These are phyloP conservation scores for Ziziphus jujuba DNA, from an alignment of 306 rosid genomes.

Conservation along the genomic window DNA sequence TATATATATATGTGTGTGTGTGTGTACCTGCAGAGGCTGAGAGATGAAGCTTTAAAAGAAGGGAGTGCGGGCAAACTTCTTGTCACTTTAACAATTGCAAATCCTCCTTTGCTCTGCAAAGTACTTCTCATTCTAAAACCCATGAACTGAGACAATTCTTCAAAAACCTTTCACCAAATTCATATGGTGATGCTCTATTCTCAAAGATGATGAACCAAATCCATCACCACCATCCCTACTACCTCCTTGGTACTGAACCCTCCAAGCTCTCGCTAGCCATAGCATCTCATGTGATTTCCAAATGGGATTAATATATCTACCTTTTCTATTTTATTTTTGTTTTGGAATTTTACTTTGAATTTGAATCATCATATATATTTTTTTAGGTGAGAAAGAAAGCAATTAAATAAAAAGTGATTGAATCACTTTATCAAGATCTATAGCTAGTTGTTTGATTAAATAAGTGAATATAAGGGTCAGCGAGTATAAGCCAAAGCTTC, in stretches of 20 bases:
- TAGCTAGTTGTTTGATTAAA: too few relatives aligned
- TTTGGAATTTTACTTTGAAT: too few relatives aligned
- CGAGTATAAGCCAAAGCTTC: too few relatives aligned
- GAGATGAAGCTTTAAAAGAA: constrained; percentile 44
- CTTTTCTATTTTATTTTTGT: too few relatives aligned
- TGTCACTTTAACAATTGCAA: constrained; percentile 13
- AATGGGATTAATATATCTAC: constrained; percentile 90
- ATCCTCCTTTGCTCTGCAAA: constrained; percentile 45
- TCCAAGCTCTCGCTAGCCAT: constrained; percentile 92
- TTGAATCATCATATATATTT: too few relatives aligned
- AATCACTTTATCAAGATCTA: too few relatives aligned
- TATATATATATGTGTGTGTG: too few relatives aligned
- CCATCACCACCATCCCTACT: constrained; percentile 15
- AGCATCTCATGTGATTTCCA: constrained; percentile 97
- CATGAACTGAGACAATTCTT: constrained; percentile 89
- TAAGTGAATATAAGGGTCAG: too few relatives aligned
- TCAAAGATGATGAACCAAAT: constrained; percentile 45
- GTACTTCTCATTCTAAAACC: constrained; percentile 69
- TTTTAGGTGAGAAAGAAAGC: too few relatives aligned
- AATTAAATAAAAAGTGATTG: too few relatives aligned
- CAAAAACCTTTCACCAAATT: too few relatives aligned
- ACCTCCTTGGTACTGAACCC: constrained; percentile 68
- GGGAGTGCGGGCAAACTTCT: constrained; percentile 57
- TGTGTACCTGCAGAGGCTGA: constrained; percentile 40
- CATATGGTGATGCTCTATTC: too few relatives aligned